A percentile compares a stretch with the other conserved stretches of the same genome.
Evolutionary conservation across 305 asterid species (phyloP).

Genomic region (Petunia hybrid): DNA sequence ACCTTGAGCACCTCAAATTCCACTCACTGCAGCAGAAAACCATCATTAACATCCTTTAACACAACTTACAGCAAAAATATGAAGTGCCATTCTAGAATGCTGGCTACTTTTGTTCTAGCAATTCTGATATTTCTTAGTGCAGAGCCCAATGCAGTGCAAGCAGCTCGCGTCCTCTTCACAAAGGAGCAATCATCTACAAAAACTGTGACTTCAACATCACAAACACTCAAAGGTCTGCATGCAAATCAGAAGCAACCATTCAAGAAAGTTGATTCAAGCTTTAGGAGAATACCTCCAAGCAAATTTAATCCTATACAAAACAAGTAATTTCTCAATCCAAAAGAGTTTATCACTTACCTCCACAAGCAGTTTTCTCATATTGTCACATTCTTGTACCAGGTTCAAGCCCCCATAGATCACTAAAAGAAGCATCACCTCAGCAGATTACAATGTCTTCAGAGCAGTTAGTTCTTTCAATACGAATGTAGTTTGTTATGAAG

Average conservation of each 20-base stretch:
- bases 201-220: conserved; percentile 45
- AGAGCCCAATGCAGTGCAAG: conserved; percentile 43
- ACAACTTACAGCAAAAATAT: conserved; percentile 34
- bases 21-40: background rate
- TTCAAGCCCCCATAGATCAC: conserved; percentile 49
- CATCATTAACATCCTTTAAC: conserved; percentile 8
- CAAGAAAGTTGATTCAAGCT: conserved; percentile 62
- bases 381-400: conserved; percentile 56
- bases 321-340: conserved; percentile 60
- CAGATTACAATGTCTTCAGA: conserved; percentile 32
- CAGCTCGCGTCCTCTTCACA: conserved; percentile 41
- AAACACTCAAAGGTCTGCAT: conserved; percentile 48
- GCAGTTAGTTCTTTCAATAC: conserved; percentile 34
- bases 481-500: conserved; percentile 28
- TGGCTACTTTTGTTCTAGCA: conserved; percentile 48
- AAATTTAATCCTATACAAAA: conserved; percentile 84
- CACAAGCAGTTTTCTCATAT: conserved; percentile 46
- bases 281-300: conserved; percentile 67
- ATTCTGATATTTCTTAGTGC: conserved; percentile 49
- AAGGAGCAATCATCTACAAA: conserved; percentile 25
- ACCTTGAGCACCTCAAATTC: background rate
- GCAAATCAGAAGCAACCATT: conserved; percentile 51
- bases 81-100: conserved; percentile 44
- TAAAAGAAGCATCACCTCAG: conserved; percentile 28
- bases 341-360: conserved; percentile 38